Conservation (phyloP, 257 asterid genomes). For the Solanum piurae region DNA sequence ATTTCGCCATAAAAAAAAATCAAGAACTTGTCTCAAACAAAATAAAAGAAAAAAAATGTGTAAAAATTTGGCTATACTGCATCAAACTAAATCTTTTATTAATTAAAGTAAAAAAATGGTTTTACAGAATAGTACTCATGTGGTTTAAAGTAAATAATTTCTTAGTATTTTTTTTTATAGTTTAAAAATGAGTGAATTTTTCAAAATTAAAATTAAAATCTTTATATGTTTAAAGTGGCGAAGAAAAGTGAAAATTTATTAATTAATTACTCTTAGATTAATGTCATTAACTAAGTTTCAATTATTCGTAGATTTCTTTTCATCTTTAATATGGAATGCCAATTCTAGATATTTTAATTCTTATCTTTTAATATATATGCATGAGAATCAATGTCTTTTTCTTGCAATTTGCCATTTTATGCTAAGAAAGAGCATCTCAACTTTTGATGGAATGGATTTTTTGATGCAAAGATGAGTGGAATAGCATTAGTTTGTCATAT, state of each 20-base stretch:
- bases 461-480: constrained; percentile 44
- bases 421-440: constrained; percentile 6
- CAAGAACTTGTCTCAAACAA: background rate
- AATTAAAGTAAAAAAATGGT: background rate
- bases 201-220: too few species aligned
- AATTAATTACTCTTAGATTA: too few species aligned
- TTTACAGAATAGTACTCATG: background rate
- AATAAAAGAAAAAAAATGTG: background rate
- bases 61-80: background rate
- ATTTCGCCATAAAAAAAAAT: too few species aligned
- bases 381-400: constrained; percentile 20
- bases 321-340: background rate
- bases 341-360: background rate
- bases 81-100: background rate
- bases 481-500: constrained; percentile 22
- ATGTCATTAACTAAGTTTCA: too few species aligned
- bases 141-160: background rate
- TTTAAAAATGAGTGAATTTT: background rate
- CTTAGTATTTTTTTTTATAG: background rate
- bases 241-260: too few species aligned
- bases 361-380: constrained; percentile 13
- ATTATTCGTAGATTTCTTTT: constrained; percentile 1
- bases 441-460: background rate
- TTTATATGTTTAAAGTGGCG: background rate
- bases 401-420: constrained; percentile 10